Evolutionary conservation across 257 asterid genomes (phyloP), one percentile per base, ranked within the genome.

Genomic region (Fraxinus cuspidata): DNA sequence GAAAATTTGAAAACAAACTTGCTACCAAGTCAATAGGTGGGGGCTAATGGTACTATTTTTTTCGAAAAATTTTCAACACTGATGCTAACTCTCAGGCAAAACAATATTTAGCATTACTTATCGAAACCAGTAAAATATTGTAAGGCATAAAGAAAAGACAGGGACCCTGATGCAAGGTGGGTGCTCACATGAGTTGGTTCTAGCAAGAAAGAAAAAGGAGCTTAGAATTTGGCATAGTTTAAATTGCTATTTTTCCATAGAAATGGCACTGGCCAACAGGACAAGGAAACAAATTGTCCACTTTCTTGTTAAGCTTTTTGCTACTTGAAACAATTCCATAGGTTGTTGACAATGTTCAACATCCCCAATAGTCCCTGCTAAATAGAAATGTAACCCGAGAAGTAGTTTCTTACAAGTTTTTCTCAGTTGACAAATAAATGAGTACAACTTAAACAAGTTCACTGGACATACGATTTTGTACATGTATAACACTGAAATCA

Each of bases 401-500:
- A n/a, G 75, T 64, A 74, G 28, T 60, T 56, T 56, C 23, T 42
- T 79, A 29, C 13, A 76, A 35, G 23, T 27, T 37, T 13, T 64
- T 56, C 38, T 31, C 7, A 35, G 42, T 25, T 37, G 18, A 5
- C 40, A 60, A 28, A 56, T 13, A 47, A 47, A 13, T 27, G 23
- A 70, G 67, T 31, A 69, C 66, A 51, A 35, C 28, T 6, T 32
- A 58, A 71, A 42, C 72, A 74, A 49, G 78, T 51, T 65, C 66
- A 40, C 53, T 12, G 75, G 32, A 74, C 37, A 77, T 23, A 27
- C 29, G 16, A 72, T 73, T 53, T 12, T 63, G 29, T 25, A 63
- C 34, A 27, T 27, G 67, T 74, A 70, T 63, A 49, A 23, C 42
- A 80, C 35, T 60, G 47, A 73, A 74, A 79, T 37, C 72, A 34